phyloP scores from a whole-genome alignment of 2,329 filamentous ascomycete genomes.

The Cordyceps javanica region DNA sequence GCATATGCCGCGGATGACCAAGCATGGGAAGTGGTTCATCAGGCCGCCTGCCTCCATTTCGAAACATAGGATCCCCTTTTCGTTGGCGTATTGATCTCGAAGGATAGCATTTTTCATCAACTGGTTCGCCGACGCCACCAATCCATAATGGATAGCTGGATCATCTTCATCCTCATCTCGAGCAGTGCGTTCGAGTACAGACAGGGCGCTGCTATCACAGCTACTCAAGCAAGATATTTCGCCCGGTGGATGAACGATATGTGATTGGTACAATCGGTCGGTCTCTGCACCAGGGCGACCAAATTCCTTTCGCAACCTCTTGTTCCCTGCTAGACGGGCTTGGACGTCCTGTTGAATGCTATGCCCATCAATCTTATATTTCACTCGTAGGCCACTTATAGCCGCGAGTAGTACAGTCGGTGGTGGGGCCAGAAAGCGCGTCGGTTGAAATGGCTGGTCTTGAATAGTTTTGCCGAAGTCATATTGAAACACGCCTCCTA shows the following conservation, averaged over 20 bases:
- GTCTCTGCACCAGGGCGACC: background rate
- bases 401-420: slow-evolving; percentile 10
- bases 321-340: background rate
- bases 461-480: background rate
- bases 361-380: background rate
- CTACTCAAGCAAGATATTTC: background rate
- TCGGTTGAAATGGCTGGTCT: background rate
- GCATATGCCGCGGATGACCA: slow-evolving; percentile 29
- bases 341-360: background rate
- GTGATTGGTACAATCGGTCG: background rate
- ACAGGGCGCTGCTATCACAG: background rate
- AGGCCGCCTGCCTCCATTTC: slow-evolving; percentile 23
- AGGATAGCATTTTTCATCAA: background rate
- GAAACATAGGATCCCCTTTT: slow-evolving; percentile 17
- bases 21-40: slow-evolving; percentile 15
- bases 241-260: background rate
- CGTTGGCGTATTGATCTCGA: slow-evolving; percentile 13
- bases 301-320: background rate
- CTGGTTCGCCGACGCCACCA: background rate
- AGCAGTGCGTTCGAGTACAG: background rate
- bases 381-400: background rate
- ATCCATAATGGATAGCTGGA: background rate
- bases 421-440: slow-evolving; percentile 10
- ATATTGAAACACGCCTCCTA: background rate
- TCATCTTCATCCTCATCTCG: background rate